Evolutionary conservation across 2,329 filamentous ascomycete genomes (phyloP), one percentile per base, ranked within the genome.

Genomic region (Fusarium sterilihyphosum): DNA sequence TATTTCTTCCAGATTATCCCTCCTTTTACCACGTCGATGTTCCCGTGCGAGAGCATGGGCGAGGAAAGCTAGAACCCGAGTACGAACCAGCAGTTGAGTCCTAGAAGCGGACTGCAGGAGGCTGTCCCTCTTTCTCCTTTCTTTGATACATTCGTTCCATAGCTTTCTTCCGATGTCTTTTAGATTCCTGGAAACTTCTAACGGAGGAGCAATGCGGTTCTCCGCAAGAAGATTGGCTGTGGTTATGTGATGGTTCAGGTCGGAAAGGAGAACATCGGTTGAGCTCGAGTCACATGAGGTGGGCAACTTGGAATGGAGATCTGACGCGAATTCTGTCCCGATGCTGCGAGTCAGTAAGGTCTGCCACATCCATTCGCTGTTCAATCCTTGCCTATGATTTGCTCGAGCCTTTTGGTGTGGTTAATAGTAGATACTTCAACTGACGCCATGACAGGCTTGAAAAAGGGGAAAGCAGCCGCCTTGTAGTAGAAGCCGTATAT

Each of bases 111-210:
- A 73, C 8, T 75, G 63, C 4, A 65, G 59, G 29, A 75, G 49
- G 33, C 77, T 65, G 18, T 53, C 71, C 50, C 22, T 73, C 44
- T 71, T 80, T 63, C 70, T 81, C 78, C 58, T 85, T 78, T 90
- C 78, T 33, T 88, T 86, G 4, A 90, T 90, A 46, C 90, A 90
- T 11, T 88, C 78, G 73, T 94, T 94, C 92, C 92, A 94, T 13
- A 94, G 82, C 31, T 84, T 83, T 1, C 88, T 89, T 6, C 89
- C 92, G 12, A 85, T 79, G 10, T 74, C 80, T 69, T 93, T 91
- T 7, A 94, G 82, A 10, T 89, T 85, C 40, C 70, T 78, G 8
- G 68, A 66, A n/a, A 31, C 62, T 13, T 53, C 67, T 22, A 29
- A 8, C 3, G 73, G 64, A 40, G 67, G 54, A 12, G 43, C 8